phyloP scores from a whole-genome alignment of 495 filamentous ascomycete species.

The Daldinia concentrica region DNA sequence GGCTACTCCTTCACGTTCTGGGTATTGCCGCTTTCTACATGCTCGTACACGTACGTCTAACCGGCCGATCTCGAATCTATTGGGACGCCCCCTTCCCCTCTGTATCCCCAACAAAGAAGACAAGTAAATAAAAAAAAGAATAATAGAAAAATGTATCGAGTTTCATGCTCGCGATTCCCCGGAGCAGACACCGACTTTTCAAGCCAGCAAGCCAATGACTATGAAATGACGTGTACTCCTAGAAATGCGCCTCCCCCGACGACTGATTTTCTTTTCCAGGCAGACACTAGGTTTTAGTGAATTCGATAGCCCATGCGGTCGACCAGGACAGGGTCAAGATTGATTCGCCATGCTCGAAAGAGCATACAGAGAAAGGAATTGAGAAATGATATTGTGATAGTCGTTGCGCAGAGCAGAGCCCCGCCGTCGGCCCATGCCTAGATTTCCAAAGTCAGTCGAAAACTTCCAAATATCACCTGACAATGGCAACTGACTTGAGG shows the following conservation, averaged over 20 bases:
- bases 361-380: slow-evolving; percentile 33
- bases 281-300: slow-evolving; percentile 39
- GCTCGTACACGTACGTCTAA: slow-evolving; percentile 28
- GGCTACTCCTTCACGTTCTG: slow-evolving; percentile 25
- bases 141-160: slow-evolving; percentile 31
- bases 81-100: slow-evolving; percentile 25
- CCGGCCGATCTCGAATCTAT: slow-evolving; percentile 43
- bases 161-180: slow-evolving; percentile 22
- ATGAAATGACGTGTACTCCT: slow-evolving; percentile 41
- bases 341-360: slow-evolving; percentile 20
- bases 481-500: slow-evolving; percentile 21
- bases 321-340: slow-evolving; percentile 26
- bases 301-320: slow-evolving; percentile 39
- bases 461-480: background rate
- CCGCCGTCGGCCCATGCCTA: slow-evolving; percentile 12
- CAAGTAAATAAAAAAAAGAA: slow-evolving; percentile 25
- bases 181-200: slow-evolving; percentile 38
- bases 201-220: slow-evolving; percentile 36
- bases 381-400: slow-evolving; percentile 32
- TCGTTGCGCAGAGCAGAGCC: slow-evolving; percentile 4
- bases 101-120: slow-evolving; percentile 34
- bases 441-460: slow-evolving; percentile 17
- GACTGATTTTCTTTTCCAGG: slow-evolving; percentile 36
- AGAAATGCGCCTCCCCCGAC: slow-evolving; percentile 19
- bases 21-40: slow-evolving; percentile 44